Conservation (phyloP, 768 basidiomycete genomes). For the Hortiboletus campestris region DNA sequence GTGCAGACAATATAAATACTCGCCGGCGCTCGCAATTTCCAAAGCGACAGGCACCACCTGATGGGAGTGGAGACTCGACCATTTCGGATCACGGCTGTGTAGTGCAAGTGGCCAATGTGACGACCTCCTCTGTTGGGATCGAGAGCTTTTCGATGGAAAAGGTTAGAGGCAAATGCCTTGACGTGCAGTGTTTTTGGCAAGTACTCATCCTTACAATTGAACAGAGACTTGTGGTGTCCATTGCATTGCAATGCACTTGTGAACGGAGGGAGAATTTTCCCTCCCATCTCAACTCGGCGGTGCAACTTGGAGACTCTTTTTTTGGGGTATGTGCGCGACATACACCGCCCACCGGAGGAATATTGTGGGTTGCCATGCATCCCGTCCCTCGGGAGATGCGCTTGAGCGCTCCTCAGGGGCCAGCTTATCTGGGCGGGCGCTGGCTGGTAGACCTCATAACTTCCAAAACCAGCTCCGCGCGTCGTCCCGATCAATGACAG, state of each 20-base stretch:
- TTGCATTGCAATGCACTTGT: background rate
- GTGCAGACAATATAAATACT: slow-evolving; percentile 1
- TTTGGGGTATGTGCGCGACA: background rate
- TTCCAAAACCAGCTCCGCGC: slow-evolving; percentile 20
- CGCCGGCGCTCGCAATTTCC: background rate
- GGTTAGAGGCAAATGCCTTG: slow-evolving; percentile 6
- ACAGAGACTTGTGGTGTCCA: slow-evolving; percentile 2
- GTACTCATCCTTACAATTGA: background rate
- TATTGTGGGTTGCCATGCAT: no score
- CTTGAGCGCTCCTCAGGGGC: background rate
- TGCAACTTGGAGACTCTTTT: background rate
- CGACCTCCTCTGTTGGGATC: slow-evolving; percentile 8
- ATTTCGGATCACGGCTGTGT: slow-evolving; percentile 12
- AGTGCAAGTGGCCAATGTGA: background rate
- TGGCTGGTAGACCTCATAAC: background rate
- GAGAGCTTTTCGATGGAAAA: slow-evolving; percentile 2
- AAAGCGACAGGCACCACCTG: background rate
- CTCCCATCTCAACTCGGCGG: background rate
- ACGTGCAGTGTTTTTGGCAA: background rate
- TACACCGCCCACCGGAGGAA: background rate
- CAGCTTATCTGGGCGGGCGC: background rate
- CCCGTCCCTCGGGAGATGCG: background rate
- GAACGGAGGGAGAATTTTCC: background rate
- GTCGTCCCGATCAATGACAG: slow-evolving; percentile 16
- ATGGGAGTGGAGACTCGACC: background rate